These are phyloP conservation scores for Erodium maritimum DNA, from an alignment of 345 rosid genomes.

Conservation along the genomic window DNA sequence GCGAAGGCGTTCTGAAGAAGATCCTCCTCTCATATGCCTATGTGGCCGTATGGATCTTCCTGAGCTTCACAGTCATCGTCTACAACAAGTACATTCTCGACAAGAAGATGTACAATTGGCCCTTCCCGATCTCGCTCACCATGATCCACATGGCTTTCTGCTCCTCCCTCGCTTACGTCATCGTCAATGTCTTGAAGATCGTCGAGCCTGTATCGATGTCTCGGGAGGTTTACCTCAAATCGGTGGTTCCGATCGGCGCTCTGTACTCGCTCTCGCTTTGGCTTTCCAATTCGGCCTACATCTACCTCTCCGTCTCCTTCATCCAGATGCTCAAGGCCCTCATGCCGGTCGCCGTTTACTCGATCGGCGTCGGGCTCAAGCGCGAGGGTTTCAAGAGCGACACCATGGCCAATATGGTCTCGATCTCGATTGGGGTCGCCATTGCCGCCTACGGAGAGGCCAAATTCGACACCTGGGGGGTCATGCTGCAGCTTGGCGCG, in stretches of 20 bases:
- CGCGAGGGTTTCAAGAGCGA: slow-evolving; percentile 21
- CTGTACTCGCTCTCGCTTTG: slow-evolving; percentile 30
- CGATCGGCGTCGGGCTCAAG: slow-evolving; percentile 18
- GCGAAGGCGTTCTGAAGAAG: slow-evolving; percentile 25
- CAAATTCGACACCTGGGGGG: slow-evolving; percentile 29
- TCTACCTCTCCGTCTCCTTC: slow-evolving; percentile 35
- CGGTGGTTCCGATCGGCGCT: slow-evolving; percentile 37
- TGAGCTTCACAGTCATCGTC: slow-evolving; percentile 36
- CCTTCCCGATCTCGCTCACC: slow-evolving; percentile 35
- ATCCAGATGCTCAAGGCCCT: slow-evolving; percentile 44
- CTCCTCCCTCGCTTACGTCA: slow-evolving; percentile 24
- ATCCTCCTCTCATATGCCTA: slow-evolving; percentile 34
- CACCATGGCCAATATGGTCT: slow-evolving; percentile 30
- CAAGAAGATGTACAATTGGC: slow-evolving; percentile 37
- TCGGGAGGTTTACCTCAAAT: slow-evolving; percentile 22
- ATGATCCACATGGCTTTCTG: slow-evolving; percentile 43
- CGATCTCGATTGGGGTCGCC: slow-evolving; percentile 35
- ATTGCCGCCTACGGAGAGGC: slow-evolving; percentile 41
- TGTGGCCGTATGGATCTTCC: slow-evolving; percentile 41
- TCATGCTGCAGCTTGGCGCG: slow-evolving; percentile 31
- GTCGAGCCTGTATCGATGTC: slow-evolving; percentile 40
- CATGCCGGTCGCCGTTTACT: slow-evolving; percentile 38
- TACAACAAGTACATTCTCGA: slow-evolving; percentile 43
- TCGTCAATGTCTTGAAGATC: slow-evolving; percentile 28
- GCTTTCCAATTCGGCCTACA: slow-evolving; percentile 39